These are phyloP conservation scores for Fusarium fujikuroi DNA, from an alignment of 2,329 filamentous ascomycete species.

Conservation along the genomic window DNA sequence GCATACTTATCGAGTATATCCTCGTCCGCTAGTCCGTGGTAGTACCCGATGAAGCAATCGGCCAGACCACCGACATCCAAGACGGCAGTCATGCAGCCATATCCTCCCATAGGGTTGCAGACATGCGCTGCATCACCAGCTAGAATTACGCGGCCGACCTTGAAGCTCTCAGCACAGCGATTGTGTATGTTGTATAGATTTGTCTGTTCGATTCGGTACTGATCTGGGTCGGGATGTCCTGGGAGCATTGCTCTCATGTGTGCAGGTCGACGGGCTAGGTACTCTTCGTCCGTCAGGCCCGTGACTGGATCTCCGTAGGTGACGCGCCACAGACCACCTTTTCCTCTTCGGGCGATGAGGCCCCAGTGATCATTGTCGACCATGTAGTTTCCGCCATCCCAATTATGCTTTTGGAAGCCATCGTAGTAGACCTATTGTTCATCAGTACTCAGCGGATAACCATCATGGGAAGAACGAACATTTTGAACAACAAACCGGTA, in stretches of 20 bases:
- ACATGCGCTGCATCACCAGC: slow-evolving; percentile 4
- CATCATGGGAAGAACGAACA: not conserved
- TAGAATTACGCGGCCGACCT: not conserved
- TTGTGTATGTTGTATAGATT: slow-evolving; percentile 13
- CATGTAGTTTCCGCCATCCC: slow-evolving; percentile 11
- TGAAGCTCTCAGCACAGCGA: not conserved
- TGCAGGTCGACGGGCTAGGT: not conserved
- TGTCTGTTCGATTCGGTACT: not conserved
- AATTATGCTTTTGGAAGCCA: not conserved
- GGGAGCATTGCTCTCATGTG: slow-evolving; percentile 11
- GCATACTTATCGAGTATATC: not conserved
- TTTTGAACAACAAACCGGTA: slow-evolving; percentile 11
- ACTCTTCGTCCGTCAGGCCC: slow-evolving; percentile 3
- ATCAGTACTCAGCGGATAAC: not conserved
- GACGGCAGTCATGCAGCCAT: slow-evolving; percentile 5
- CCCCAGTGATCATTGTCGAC: slow-evolving; percentile 1
- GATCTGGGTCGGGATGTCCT: not conserved
- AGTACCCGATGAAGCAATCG: slow-evolving; percentile 2
- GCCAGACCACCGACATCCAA: slow-evolving; percentile 2
- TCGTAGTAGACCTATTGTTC: not conserved
- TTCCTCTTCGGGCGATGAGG: not conserved
- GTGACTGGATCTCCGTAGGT: not conserved
- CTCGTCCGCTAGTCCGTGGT: not conserved
- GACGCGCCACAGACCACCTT: slow-evolving; percentile 1
- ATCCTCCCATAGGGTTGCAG: slow-evolving; percentile 8